A percentile compares a stretch with the other conserved stretches of the same genome.
Evolutionary conservation across 768 basidiomycete genomes (phyloP).

Genomic region (Serendipita vermifera): DNA sequence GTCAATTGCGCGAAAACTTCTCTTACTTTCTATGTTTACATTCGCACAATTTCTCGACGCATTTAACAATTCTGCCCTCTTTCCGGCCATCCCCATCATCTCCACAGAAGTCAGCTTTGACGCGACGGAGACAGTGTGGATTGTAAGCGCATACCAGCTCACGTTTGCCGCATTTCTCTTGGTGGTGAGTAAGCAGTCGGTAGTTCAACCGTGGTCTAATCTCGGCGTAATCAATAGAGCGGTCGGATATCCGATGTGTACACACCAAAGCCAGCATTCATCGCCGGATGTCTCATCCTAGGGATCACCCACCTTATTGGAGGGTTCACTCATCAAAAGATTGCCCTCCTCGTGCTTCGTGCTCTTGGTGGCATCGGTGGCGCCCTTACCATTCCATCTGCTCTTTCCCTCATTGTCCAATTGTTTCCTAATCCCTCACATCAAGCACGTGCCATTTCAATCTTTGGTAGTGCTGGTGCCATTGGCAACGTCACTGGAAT

Average conservation of each 20-base stretch:
- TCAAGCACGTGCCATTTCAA: too few relatives aligned
- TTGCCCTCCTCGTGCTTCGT: conserved; percentile 37
- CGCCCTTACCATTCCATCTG: too few relatives aligned
- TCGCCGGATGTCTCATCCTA: conserved; percentile 29
- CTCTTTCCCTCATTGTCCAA: conserved; percentile 36
- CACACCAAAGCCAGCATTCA: conserved; percentile 31
- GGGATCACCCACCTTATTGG: conserved; percentile 32
- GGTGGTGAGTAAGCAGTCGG: conserved; percentile 18
- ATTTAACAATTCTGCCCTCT: conserved; percentile 32
- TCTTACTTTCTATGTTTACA: conserved; percentile 29
- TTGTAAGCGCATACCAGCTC: conserved; percentile 31
- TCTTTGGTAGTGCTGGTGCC: too few relatives aligned
- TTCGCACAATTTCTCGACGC: conserved; percentile 33
- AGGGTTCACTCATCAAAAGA: conserved; percentile 36
- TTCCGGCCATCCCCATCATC: conserved; percentile 29
- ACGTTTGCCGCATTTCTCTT: conserved; percentile 34
- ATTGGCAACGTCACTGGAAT: conserved; percentile 12
- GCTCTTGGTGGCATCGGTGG: conserved; percentile 40
- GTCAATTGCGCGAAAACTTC: conserved; percentile 20
- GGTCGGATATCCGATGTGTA: conserved; percentile 30
- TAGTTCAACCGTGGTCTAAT: too few relatives aligned
- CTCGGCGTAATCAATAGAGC: conserved; percentile 24
- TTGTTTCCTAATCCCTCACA: too few relatives aligned
- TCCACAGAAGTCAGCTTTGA: conserved; percentile 12
- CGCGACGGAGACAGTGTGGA: conserved; percentile 27